Conservation (phyloP, 2,329 filamentous ascomycete genomes). For the Colletotrichum liriopes region DNA sequence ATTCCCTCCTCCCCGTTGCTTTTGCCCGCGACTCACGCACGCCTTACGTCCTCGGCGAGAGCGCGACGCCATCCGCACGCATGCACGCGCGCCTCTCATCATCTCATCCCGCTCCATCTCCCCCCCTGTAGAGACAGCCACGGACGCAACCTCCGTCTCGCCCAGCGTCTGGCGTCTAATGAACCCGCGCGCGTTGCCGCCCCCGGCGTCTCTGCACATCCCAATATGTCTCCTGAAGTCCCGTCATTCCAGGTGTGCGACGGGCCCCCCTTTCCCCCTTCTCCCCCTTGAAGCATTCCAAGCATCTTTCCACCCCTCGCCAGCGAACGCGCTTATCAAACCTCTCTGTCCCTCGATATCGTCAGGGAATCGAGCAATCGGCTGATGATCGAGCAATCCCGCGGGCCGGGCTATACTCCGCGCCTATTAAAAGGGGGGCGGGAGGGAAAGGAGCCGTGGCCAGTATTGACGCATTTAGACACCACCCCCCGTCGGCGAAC, state of each 20-base stretch:
- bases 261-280: not conserved
- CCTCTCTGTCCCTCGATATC: not conserved
- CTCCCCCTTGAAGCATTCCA: not conserved
- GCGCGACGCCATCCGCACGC: not conserved
- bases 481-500: not conserved
- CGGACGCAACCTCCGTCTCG: not conserved
- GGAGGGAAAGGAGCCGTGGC: not conserved
- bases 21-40: not conserved
- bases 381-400: not conserved
- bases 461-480: not conserved
- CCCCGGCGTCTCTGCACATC: not conserved
- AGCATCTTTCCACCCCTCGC: not conserved
- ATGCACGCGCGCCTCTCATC: not conserved
- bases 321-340: not conserved
- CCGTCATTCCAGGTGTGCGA: not conserved
- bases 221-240: not conserved
- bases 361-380: not conserved
- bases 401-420: constrained; percentile 29
- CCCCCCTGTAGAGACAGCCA: not conserved
- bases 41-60: not conserved
- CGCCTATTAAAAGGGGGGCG: constrained; percentile 26
- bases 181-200: constrained; percentile 1
- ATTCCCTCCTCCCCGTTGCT: not conserved
- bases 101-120: not conserved
- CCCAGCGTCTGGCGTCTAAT: constrained; percentile 1